A percentile compares a stretch with the other conserved stretches of the same genome.
These are phyloP conservation scores for Solanum paucissectum DNA, from an alignment of 257 asterid genomes.

Conservation along the genomic window DNA sequence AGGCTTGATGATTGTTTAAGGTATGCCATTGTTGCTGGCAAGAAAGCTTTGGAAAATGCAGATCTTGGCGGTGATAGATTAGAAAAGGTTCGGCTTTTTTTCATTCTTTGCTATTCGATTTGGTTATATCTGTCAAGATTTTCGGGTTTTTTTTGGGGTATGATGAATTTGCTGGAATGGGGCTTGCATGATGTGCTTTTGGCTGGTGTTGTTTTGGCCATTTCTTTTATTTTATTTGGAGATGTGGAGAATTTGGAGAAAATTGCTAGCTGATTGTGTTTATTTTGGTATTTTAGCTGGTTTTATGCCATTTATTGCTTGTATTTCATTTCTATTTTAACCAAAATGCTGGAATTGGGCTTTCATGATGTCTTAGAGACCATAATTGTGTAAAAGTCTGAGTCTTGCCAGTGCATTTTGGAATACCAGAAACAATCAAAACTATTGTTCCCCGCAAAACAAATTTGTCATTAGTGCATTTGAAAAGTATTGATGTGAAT, in stretches of 20 bases:
- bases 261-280: neutral
- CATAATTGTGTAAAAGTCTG: neutral
- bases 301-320: neutral
- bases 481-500: neutral
- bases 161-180: neutral
- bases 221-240: neutral
- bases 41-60: conserved; percentile 42
- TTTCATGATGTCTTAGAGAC: neutral
- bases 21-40: conserved; percentile 46
- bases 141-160: neutral
- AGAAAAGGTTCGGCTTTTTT: conserved; percentile 14
- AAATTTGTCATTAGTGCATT: neutral
- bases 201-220: neutral
- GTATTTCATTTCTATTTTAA: neutral
- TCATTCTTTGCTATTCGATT: neutral
- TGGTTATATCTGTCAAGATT: neutral
- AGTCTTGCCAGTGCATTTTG: neutral
- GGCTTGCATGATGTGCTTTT: neutral
- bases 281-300: neutral
- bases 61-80: conserved; percentile 31
- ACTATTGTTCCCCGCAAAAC: no score
- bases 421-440: neutral
- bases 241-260: neutral
- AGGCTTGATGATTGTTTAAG: conserved; percentile 49
- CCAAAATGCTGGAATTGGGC: neutral